A percentile compares a stretch with the other conserved stretches of the same genome.
These are phyloP conservation scores for Prillingera fragicola DNA, from an alignment of 1,284 basidiomycete species.

Conservation along the genomic window DNA sequence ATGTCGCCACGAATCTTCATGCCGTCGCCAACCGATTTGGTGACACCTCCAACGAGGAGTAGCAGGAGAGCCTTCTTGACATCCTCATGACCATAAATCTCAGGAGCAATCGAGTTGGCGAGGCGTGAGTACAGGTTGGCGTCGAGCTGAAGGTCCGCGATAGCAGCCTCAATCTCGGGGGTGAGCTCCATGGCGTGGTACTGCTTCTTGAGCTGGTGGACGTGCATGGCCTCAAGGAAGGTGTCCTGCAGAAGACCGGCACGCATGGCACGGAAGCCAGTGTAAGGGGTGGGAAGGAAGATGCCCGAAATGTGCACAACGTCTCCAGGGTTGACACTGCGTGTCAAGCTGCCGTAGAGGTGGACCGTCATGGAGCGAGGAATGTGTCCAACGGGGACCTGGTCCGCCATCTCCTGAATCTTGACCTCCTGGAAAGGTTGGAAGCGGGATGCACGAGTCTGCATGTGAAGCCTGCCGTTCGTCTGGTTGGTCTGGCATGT, in stretches of 20 bases:
- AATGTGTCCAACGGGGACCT: constrained; percentile 99
- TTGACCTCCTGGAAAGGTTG: constrained; percentile 98
- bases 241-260: constrained; percentile 96
- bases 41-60: constrained; percentile 90
- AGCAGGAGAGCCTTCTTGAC: constrained; percentile 97
- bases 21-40: constrained; percentile 89
- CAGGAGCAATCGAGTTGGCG: constrained; percentile 77
- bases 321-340: constrained; percentile 91
- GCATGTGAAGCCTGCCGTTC: constrained; percentile 90
- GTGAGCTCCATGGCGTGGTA: constrained; percentile 92
- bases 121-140: constrained; percentile 66
- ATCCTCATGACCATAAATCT: constrained; percentile 97
- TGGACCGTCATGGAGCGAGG: constrained; percentile 97
- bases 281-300: constrained; percentile 85
- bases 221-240: constrained; percentile 85
- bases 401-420: constrained; percentile 99
- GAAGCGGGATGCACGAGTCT: constrained; percentile 94
- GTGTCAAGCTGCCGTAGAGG: constrained; percentile 81
- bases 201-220: constrained; percentile 95
- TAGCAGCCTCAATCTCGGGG: constrained; percentile 68
- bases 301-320: constrained; percentile 86
- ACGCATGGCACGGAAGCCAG: constrained; percentile 79
- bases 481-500: constrained; percentile 84
- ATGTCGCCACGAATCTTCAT: constrained; percentile 99
- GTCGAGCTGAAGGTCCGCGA: constrained; percentile 68